A percentile compares a stretch with the other conserved stretches of the same genome.
Conservation (phyloP, 2,329 filamentous ascomycete genomes). For the Fusarium annulatum region DNA sequence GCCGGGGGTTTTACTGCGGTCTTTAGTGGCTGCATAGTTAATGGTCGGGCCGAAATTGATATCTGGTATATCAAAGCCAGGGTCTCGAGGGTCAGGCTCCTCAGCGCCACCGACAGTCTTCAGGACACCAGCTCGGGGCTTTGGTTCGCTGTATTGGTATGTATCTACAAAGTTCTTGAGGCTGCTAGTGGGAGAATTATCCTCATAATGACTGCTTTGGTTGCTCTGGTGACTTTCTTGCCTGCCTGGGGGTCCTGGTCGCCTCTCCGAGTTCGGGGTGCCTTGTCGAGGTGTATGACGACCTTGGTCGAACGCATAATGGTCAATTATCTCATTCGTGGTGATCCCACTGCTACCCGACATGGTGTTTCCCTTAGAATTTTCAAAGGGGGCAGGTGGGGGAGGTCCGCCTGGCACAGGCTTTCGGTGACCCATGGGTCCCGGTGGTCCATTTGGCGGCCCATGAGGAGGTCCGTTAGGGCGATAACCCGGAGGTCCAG, state of each 20-base stretch:
- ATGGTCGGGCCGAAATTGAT: slow-evolving; percentile 90
- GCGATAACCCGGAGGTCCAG: slow-evolving; percentile 43
- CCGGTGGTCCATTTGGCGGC: slow-evolving; percentile 30
- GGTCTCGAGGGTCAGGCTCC: slow-evolving; percentile 33
- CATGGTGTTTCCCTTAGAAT: slow-evolving; percentile 38
- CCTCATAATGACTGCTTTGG: slow-evolving; percentile 67
- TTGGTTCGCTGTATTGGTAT: slow-evolving; percentile 39
- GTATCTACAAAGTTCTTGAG: slow-evolving; percentile 41
- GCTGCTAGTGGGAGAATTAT: slow-evolving; percentile 59
- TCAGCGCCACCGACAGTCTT: slow-evolving; percentile 76
- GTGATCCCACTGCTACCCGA: slow-evolving; percentile 47
- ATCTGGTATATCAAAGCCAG: slow-evolving; percentile 70
- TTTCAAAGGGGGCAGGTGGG: slow-evolving; percentile 32
- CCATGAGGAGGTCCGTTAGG: slow-evolving; percentile 39
- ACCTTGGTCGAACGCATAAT: slow-evolving; percentile 49
- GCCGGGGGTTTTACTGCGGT: slow-evolving; percentile 47
- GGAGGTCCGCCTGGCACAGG: slow-evolving; percentile 43
- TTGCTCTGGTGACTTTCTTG: slow-evolving; percentile 45
- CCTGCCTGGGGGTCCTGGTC: slow-evolving; percentile 43
- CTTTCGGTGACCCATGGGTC: slow-evolving; percentile 44
- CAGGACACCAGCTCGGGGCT: slow-evolving; percentile 79
- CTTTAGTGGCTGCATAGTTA: slow-evolving; percentile 64
- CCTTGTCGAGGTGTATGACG: slow-evolving; percentile 32
- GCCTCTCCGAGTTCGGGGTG: slow-evolving; percentile 33
- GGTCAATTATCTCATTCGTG: slow-evolving; percentile 54